Evolutionary conservation across 2,329 filamentous ascomycete genomes (phyloP).

Genomic region (Setomelanomma holmii): DNA sequence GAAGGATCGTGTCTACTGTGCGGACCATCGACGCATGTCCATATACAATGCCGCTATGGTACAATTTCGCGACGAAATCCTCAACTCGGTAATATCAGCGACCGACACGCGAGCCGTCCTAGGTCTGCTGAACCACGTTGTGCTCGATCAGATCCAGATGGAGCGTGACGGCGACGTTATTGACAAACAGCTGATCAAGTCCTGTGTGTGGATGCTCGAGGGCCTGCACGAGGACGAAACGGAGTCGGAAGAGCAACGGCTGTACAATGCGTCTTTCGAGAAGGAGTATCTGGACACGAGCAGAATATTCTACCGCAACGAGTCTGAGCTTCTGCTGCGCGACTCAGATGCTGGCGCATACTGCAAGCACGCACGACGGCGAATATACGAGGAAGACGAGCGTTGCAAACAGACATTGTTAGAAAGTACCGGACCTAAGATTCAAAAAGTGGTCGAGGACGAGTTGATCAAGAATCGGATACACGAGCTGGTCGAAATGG

Average conservation of each 20-base stretch:
- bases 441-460: slow-evolving; percentile 78
- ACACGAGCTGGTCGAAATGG: slow-evolving; percentile 81
- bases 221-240: slow-evolving; percentile 81
- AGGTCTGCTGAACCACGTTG: slow-evolving; percentile 77
- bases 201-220: slow-evolving; percentile 89
- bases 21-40: slow-evolving; percentile 74
- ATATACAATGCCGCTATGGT: slow-evolving; percentile 87
- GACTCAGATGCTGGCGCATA: slow-evolving; percentile 83
- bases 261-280: slow-evolving; percentile 87
- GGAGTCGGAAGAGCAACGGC: slow-evolving; percentile 77
- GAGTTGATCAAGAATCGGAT: slow-evolving; percentile 81
- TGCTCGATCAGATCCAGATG: slow-evolving; percentile 91
- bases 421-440: slow-evolving; percentile 72
- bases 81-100: slow-evolving; percentile 64
- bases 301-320: slow-evolving; percentile 73
- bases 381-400: slow-evolving; percentile 80
- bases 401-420: slow-evolving; percentile 85
- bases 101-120: slow-evolving; percentile 64
- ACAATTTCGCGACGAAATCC: slow-evolving; percentile 84
- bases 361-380: slow-evolving; percentile 75
- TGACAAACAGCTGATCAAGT: slow-evolving; percentile 80
- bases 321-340: slow-evolving; percentile 76
- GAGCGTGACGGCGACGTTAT: slow-evolving; percentile 90
- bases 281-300: slow-evolving; percentile 76
- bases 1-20: slow-evolving; percentile 79